Base-by-base conservation (phyloP, 2,329 filamentous ascomycete species). In the Talaromyces sp. region DNA sequence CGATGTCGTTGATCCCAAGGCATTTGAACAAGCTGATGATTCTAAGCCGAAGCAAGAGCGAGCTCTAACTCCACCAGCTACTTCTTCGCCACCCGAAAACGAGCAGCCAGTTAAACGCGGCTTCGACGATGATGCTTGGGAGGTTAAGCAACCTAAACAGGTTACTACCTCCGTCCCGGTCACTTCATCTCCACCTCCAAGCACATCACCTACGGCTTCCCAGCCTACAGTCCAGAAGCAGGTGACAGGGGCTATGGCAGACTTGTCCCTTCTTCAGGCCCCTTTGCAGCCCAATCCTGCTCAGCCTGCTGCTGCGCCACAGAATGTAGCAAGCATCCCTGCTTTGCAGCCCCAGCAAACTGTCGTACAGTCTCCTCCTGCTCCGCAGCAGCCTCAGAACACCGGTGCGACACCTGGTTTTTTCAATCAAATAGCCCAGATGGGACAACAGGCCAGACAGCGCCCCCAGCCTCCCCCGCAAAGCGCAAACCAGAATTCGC, bases 111-210 rank as follows among this genome's bases (percentile, higher is more conserved):
- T 73, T 32, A 66, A 74, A 37, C 77, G 80, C 54, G 90, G 90
- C 2, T 97, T 97, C 66, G 94, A 99, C 47, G 94, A 97, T 67
- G 91, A 97, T 77, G 94, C 94, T 8, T 99, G 94, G 94, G 90
- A 95, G 65, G 88, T 96, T 45, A 97, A 97, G 76, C 90, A 91
- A 16, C 83, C 88, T 13, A 88, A 86, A 68, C 82, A 86, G 49
- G 62, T 73, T 29, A 63, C 79, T 19, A 65, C 75, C 13, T 65
- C 78, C 16, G 64, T 76, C 2, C 66, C 75, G 13, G 60, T 74
- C 24, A 51, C 61, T 22, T 39, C 66, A 20, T 58, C 55, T 19
- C 57, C 64, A 20, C 52, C 63, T 9, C 50, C 64, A 8, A 50
- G 54, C 14, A 51, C 73, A 67, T 51, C 71, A 2, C 69, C 73